A percentile compares a stretch with the other conserved stretches of the same genome.
phyloP scores from a whole-genome alignment of 768 basidiomycete species.

The Auricularia heimuer region DNA sequence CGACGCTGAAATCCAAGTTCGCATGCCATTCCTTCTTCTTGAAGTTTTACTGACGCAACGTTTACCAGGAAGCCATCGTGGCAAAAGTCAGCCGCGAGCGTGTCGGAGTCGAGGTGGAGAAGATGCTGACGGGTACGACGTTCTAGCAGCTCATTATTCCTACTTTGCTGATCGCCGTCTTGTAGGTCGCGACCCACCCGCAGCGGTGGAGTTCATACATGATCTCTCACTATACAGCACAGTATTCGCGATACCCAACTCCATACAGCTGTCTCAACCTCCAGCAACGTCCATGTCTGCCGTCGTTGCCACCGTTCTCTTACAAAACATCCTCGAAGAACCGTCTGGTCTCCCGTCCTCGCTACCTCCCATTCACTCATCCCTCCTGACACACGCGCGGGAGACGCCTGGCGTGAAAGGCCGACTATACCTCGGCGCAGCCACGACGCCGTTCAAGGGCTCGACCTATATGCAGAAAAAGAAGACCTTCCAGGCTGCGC shows the following conservation, averaged over 20 bases:
- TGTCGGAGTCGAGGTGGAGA: conserved; percentile 83
- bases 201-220: conserved; percentile 65
- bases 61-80: conserved; percentile 47
- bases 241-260: conserved; percentile 51
- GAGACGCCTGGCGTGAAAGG: conserved; percentile 33
- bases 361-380: conserved; percentile 38
- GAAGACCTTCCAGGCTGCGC: conserved; percentile 48
- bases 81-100: conserved; percentile 85
- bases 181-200: conserved; percentile 64
- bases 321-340: conserved; percentile 6
- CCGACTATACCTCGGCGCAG: conserved; percentile 70
- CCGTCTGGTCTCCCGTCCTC: not conserved
- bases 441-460: conserved; percentile 59
- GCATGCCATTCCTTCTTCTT: not conserved
- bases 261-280: conserved; percentile 44
- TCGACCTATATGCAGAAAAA: conserved; percentile 56
- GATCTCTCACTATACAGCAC: conserved; percentile 58
- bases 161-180: not conserved
- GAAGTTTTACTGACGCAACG: not conserved
- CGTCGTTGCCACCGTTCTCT: conserved; percentile 18
- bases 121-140: conserved; percentile 76
- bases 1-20: conserved; percentile 55
- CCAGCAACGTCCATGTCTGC: conserved; percentile 34
- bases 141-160: conserved; percentile 3
- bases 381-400: conserved; percentile 28